Base-by-base conservation (phyloP, 2,329 filamentous ascomycete genomes). In the Verticillium zaregamsianum region DNA sequence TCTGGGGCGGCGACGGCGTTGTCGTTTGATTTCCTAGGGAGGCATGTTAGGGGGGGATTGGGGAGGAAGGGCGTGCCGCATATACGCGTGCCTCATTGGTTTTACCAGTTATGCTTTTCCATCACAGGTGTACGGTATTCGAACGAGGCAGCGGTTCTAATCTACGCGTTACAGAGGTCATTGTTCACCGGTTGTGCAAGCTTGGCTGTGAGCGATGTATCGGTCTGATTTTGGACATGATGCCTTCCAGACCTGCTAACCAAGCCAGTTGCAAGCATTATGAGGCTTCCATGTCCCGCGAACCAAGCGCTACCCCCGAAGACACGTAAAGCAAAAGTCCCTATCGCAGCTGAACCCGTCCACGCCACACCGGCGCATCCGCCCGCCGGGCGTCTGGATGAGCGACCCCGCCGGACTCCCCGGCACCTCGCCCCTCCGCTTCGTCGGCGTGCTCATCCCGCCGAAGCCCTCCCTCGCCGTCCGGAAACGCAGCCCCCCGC, bases 291-390 rank as follows among this genome's bases (percentile, higher is more conserved):
- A 35, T 11, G 33, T n/a, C 14, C 15, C 17, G 14, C 15, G 15
- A 40, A 1, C 37, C 6, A 12, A 12, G n/a, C n/a, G 9, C 57
- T 58, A 59, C 20, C 56, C 52, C n/a, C 61, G 76, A 62, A 84
- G 73, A 67, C 86, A 88, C 11, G 76, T 78, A 66, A 89, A 86
- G 71, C 86, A 88, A 72, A 87, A 88, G 63, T 84, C 80, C 60
- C 82, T 76, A 3, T 79, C 80, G 64, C 86, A 88, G 17, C 73
- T 74, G 68, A 82, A 87, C 14, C 82, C 85, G 65, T 80, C 78
- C 65, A 82, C 73, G 3, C 86, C 86, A 62, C 86, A 88, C 15
- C 75, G 75, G 59, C 81, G 75, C 66, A 77, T 66, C 15, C 79
- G 79, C 1, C 83, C 83, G 2, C 82, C 78, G 0, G 83, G 82